These are phyloP conservation scores for Boletales sp. DNA, from an alignment of 768 basidiomycete genomes.

Conservation along the genomic window DNA sequence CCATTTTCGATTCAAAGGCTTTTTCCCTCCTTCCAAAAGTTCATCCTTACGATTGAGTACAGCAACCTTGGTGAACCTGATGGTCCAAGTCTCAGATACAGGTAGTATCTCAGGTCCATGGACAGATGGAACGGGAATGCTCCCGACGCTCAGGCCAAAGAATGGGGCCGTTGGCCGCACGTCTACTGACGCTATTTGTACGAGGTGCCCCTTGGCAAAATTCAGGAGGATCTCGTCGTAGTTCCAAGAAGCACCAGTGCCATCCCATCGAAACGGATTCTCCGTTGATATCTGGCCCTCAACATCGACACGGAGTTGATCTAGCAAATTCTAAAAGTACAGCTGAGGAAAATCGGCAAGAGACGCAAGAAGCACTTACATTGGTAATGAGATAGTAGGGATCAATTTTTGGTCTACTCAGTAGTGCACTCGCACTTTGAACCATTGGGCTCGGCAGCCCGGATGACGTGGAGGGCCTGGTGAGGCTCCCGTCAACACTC, in stretches of 20 bases:
- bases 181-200: conserved; percentile 52
- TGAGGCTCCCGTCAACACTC: conserved; percentile 36
- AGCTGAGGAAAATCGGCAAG: conserved; percentile 6
- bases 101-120: conserved; percentile 25
- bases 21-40: conserved; percentile 69
- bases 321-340: conserved; percentile 54
- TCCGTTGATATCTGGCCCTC: conserved; percentile 51
- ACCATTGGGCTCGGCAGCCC: conserved; percentile 28
- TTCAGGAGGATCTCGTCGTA: conserved; percentile 59
- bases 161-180: conserved; percentile 39
- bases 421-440: conserved; percentile 34
- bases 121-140: conserved; percentile 29
- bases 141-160: conserved; percentile 39
- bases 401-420: conserved; percentile 73
- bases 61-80: conserved; percentile 81
- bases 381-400: conserved; percentile 88
- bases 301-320: conserved; percentile 66
- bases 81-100: conserved; percentile 35
- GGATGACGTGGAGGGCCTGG: conserved; percentile 38
- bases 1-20: conserved; percentile 81
- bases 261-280: conserved; percentile 68
- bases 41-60: conserved; percentile 82
- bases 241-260: conserved; percentile 63
- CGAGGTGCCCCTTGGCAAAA: conserved; percentile 56
- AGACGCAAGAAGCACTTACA: conserved; percentile 39